These are phyloP conservation scores for Ambrosia artemisiifolia DNA, from an alignment of 129 eudicot species.

Conservation along the genomic window DNA sequence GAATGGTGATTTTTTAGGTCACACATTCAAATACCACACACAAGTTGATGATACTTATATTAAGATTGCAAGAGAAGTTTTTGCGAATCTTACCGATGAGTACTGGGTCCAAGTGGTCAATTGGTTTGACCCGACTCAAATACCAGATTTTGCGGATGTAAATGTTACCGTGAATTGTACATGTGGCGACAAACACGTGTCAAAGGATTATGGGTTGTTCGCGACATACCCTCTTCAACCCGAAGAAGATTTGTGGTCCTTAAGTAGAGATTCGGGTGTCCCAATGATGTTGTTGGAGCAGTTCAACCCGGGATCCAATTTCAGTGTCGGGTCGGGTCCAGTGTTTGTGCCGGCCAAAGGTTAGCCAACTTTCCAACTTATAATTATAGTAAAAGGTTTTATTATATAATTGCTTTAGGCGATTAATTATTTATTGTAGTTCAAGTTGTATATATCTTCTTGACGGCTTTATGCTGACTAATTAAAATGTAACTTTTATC, in stretches of 20 bases:
- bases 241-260: slow-evolving; percentile 41
- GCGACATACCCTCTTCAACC: slow-evolving; percentile 55
- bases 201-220: slow-evolving; percentile 61
- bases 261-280: slow-evolving; percentile 33
- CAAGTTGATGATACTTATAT: slow-evolving; percentile 50
- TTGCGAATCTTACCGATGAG: slow-evolving; percentile 55
- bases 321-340: slow-evolving; percentile 44
- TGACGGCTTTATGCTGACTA: not conserved
- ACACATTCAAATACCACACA: slow-evolving; percentile 47
- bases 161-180: slow-evolving; percentile 80
- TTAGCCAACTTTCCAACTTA: slow-evolving; percentile 25
- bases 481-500: not conserved
- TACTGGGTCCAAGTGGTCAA: slow-evolving; percentile 58
- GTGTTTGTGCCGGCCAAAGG: slow-evolving; percentile 67
- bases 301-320: slow-evolving; percentile 44
- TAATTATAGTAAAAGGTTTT: not conserved
- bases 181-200: slow-evolving; percentile 57
- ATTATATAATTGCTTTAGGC: not conserved
- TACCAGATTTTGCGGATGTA: slow-evolving; percentile 43
- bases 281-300: slow-evolving; percentile 37
- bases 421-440: not conserved
- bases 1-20: slow-evolving; percentile 65
- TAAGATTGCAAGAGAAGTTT: slow-evolving; percentile 42
- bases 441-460: not conserved
- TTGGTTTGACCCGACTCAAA: slow-evolving; percentile 31